Conservation (phyloP, 768 basidiomycete genomes). For the Collybiopsis luxurians region DNA sequence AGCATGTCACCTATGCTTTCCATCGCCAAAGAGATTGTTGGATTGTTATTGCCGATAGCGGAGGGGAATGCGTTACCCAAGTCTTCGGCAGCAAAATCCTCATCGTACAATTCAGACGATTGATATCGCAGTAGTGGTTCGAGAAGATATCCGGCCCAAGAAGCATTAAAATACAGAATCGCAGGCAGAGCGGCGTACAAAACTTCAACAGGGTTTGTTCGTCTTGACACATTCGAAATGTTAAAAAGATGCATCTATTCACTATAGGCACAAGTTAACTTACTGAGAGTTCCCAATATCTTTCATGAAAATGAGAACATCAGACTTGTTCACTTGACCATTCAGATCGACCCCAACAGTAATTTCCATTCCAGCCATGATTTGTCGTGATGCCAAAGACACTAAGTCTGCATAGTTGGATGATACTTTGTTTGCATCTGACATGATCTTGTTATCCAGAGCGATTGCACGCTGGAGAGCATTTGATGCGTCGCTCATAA, state of each 20-base stretch:
- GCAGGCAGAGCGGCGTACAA: conserved; percentile 14
- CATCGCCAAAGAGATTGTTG: not conserved
- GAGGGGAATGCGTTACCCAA: conserved; percentile 13
- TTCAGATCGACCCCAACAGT: conserved; percentile 6
- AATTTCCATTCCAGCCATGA: conserved; percentile 13
- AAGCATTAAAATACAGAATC: conserved; percentile 13
- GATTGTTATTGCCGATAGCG: not conserved
- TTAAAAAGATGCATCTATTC: not conserved
- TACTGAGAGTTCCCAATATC: conserved; percentile 13
- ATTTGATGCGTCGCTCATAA: conserved; percentile 5
- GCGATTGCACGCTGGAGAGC: conserved; percentile 8
- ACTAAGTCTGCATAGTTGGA: conserved; percentile 15
- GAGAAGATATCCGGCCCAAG: conserved; percentile 10
- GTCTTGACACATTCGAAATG: too few species aligned
- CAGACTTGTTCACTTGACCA: conserved; percentile 9
- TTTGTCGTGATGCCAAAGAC: conserved; percentile 11
- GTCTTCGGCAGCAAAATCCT: conserved; percentile 14
- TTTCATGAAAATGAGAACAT: conserved; percentile 15
- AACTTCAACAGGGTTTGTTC: conserved; percentile 13
- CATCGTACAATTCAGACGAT: conserved; percentile 11
- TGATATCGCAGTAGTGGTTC: conserved; percentile 20
- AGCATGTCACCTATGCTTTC: conserved; percentile 5
- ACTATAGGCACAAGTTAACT: not conserved
- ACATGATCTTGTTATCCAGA: conserved; percentile 11
- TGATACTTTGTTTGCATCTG: conserved; percentile 11